phyloP scores from a whole-genome alignment of 805 yeast genomes.

The Candida montana region DNA sequence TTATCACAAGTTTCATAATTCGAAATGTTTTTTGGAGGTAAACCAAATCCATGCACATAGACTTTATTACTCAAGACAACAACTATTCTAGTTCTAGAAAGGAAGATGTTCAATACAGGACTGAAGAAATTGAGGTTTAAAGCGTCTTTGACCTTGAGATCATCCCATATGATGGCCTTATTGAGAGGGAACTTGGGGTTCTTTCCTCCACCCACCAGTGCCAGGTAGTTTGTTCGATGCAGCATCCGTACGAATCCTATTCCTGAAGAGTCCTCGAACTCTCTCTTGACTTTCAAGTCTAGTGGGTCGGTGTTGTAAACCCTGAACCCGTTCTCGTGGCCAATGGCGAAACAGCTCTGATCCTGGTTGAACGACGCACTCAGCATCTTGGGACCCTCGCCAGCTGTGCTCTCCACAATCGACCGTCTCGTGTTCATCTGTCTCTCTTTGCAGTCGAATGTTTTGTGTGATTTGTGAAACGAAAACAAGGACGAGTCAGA shows the following conservation, averaged over 20 bases:
- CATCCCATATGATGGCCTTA: slow-evolving; percentile 89
- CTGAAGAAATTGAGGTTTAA: slow-evolving; percentile 69
- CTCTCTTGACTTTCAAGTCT: slow-evolving; percentile 63
- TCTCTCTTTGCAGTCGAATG: background rate
- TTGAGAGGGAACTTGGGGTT: slow-evolving; percentile 74
- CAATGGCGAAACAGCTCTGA: slow-evolving; percentile 81
- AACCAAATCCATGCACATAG: slow-evolving; percentile 71
- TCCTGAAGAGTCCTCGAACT: slow-evolving; percentile 43
- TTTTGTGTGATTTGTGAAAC: too few species aligned
- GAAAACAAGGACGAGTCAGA: too few species aligned
- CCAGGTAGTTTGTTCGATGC: slow-evolving; percentile 85
- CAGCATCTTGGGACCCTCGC: slow-evolving; percentile 13
- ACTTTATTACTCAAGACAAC: slow-evolving; percentile 66
- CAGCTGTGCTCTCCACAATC: slow-evolving; percentile 11
- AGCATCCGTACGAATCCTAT: slow-evolving; percentile 78
- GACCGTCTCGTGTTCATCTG: slow-evolving; percentile 25
- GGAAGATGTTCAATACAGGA: slow-evolving; percentile 66
- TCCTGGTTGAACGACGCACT: slow-evolving; percentile 68
- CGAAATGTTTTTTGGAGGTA: slow-evolving; percentile 63
- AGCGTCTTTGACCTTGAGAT: slow-evolving; percentile 68
- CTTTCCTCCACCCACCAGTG: slow-evolving; percentile 85
- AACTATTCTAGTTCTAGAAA: slow-evolving; percentile 72
- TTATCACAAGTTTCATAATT: slow-evolving; percentile 25
- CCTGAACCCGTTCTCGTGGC: slow-evolving; percentile 74
- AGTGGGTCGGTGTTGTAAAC: slow-evolving; percentile 88